These are phyloP conservation scores for Dactylonectria macrodidyma DNA, from an alignment of 2,329 filamentous ascomycete genomes.

Conservation along the genomic window DNA sequence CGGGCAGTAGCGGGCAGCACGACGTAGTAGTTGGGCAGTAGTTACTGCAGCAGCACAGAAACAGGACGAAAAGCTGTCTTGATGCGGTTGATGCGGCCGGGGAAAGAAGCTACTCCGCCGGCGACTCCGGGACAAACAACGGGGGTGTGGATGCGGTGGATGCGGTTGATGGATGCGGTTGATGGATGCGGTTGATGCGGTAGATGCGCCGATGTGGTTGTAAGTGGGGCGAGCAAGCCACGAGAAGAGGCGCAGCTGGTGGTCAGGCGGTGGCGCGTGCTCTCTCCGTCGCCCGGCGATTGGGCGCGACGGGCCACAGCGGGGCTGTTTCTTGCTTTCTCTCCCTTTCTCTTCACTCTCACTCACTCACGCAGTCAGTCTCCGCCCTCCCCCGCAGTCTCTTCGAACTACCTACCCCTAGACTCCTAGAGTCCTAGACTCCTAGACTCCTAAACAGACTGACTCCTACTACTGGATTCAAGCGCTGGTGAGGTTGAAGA, in stretches of 20 bases:
- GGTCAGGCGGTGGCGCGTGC: conserved; percentile 43
- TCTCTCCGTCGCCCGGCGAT: conserved; percentile 35
- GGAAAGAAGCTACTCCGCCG: conserved; percentile 43
- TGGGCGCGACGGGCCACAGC: conserved; percentile 31
- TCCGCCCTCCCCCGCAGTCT: conserved; percentile 34
- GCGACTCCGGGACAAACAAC: conserved; percentile 46
- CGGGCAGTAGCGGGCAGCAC: conserved; percentile 15
- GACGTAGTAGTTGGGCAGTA: conserved; percentile 19
- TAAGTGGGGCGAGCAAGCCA: conserved; percentile 44
- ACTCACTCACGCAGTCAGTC: background rate
- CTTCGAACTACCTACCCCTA: conserved; percentile 2
- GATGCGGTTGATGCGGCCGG: conserved; percentile 42
- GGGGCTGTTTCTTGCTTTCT: background rate
- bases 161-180: background rate
- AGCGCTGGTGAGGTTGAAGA: conserved; percentile 39
- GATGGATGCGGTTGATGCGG: conserved; percentile 2
- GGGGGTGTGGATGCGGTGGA: conserved; percentile 29
- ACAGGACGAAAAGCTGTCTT: conserved; percentile 40
- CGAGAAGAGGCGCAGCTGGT: conserved; percentile 51
- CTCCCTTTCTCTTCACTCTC: too few species aligned
- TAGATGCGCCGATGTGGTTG: conserved; percentile 27
- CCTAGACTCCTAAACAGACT: conserved; percentile 1
- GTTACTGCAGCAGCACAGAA: conserved; percentile 45
- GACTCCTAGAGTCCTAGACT: too few species aligned
- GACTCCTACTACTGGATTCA: background rate